Evolutionary conservation across 305 asterid genomes (phyloP), one percentile per base, ranked within the genome.

Genomic region (Fraxinus velutina): DNA sequence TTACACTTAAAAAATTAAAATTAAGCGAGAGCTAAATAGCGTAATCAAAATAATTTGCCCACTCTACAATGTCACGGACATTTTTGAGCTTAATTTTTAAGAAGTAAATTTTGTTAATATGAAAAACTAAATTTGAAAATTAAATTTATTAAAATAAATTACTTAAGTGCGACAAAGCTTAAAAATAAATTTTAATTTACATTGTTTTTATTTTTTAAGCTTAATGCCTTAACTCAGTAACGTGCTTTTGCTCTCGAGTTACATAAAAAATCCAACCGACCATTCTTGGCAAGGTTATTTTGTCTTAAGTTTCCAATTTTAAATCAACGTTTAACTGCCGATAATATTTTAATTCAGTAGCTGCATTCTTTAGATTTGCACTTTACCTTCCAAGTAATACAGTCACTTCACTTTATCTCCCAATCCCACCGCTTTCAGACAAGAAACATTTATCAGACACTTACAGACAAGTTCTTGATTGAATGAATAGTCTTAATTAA

Each of bases 351-450:
- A 60, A 60, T 19, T 60, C 71, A 21, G 55, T 44, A 44, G 10
- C n/a, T 12, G 55, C 17, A 55, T 29, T 68, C 64, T 52, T 52
- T 5, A 52, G 24, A 52, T 52, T 82, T 79, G 32, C 71, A 42
- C 73, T 62, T 64, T 22, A 80, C 80, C 80, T 32, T 33, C 77
- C 24, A 15, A 60, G 32, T 24, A 62, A 1, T 27, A 29, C 37
- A 29, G 9, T 27, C 37, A 7, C 29, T 42, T 17, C 75, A 24
- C 64, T 29, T 39, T 21, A 3, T 22, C 42, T 10, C 74, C 22
- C 78, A 27, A 66, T 24, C 24, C 73, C 81, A 42, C 83, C 81
- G 80, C 79, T 78, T n/a, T 22, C 82, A 24, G n/a, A 15, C 37
- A 3, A 68, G 37, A 68, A 29, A 68, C 74, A 29, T 27, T 27